A percentile compares a stretch with the other conserved stretches of the same genome.
These are phyloP conservation scores for Phytophthora colocasiae DNA, from an alignment of 352 stramenopile genomes.

Conservation along the genomic window DNA sequence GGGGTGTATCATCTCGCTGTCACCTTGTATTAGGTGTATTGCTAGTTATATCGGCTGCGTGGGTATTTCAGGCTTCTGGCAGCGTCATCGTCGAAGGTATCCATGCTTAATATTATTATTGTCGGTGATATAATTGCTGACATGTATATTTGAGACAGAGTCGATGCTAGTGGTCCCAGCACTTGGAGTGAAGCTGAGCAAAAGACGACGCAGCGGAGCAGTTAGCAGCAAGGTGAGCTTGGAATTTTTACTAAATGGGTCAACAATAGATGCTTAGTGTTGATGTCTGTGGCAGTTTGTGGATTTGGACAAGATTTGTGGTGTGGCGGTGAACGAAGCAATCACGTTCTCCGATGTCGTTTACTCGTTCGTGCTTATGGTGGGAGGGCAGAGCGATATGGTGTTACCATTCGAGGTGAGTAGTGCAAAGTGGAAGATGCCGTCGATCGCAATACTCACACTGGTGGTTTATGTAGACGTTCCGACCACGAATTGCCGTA, in stretches of 20 bases:
- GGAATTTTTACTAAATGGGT: background rate
- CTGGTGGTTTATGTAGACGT: conserved; percentile 46
- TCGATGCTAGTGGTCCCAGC: conserved; percentile 78
- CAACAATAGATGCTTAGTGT: background rate
- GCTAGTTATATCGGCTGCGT: conserved; percentile 23
- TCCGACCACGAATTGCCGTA: conserved; percentile 67
- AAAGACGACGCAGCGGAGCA: conserved; percentile 56
- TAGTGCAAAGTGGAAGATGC: background rate
- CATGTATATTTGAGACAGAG: conserved; percentile 43
- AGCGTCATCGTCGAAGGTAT: conserved; percentile 42
- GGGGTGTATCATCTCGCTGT: conserved; percentile 26
- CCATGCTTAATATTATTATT: background rate
- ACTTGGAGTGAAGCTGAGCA: conserved; percentile 77
- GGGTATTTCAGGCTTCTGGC: conserved; percentile 24
- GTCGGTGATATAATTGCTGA: conserved; percentile 1
- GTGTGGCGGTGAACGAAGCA: conserved; percentile 83
- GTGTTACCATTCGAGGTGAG: conserved; percentile 80
- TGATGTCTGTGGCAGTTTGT: conserved; percentile 29
- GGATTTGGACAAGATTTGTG: conserved; percentile 53
- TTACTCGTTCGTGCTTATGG: conserved; percentile 85
- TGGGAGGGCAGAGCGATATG: conserved; percentile 72
- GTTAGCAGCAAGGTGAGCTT: conserved; percentile 28
- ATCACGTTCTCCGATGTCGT: conserved; percentile 84
- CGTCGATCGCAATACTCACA: background rate
- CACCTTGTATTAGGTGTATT: conserved; percentile 22